Evolutionary conservation across 306 rosid genomes (phyloP), one percentile per base, ranked within the genome.

Genomic region (Vigna radiata): DNA sequence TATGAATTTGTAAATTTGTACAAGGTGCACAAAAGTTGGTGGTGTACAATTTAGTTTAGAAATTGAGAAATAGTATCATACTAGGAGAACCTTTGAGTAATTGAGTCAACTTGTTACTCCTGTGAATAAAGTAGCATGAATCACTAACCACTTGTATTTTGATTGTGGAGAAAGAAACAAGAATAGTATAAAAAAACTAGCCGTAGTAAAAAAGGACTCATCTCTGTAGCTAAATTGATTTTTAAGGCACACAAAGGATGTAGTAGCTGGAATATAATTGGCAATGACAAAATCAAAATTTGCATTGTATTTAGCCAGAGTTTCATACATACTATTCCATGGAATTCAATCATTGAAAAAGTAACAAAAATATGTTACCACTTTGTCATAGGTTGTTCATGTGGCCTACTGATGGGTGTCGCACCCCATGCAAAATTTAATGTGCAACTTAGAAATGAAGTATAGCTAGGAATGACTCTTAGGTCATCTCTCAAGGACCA

Each of bases 71-170:
- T 8, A 19, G 77, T 66, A 39, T n/a, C 59, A 76, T 89, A 94
- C 98, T 97, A 33, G 90, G 81, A 52, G 98, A 94, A 88, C 92
- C 98, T 81, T 90, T 92, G 77, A 92, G 93, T 62, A 94, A 87
- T 83, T 94, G 96, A 73, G 98, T 94, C 68, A 94, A 95, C 94
- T 92, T 94, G 83, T 96, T 94, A 87, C 91, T 94, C 86, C 96
- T 94, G 98, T 89, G n/a, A n/a, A n/a, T n/a, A n/a, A 81, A 68
- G 73, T 72, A 66, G 72, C 46, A 52, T 48, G 11, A 72, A 62
- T 39, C 48, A 66, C 59, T 33, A 55, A 85, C 67, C 54, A 77
- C 49, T 17, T 76, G 71, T 65, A 72, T 79, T 37, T 67, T 56
- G 75, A 71, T 70, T 63, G 83, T 74, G 13, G 17, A 67, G 72